phyloP scores from a whole-genome alignment of 257 asterid genomes.

The Solanum ahanhuiri region DNA sequence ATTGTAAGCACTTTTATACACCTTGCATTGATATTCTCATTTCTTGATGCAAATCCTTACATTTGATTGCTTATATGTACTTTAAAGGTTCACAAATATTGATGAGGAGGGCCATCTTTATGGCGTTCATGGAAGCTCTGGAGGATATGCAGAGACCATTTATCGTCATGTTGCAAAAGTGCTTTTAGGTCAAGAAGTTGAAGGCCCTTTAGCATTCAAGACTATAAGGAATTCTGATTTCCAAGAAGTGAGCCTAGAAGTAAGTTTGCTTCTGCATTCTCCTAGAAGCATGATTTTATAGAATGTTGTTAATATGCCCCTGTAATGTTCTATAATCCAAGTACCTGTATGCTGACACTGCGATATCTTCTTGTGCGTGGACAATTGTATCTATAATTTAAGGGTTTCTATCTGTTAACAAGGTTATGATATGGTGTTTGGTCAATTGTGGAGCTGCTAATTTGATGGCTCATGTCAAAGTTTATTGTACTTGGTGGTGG shows the following conservation, averaged over 20 bases:
- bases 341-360: background rate
- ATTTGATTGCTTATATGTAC: constrained; percentile 2
- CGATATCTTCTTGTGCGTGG: background rate
- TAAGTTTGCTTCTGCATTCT: constrained; percentile 24
- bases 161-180: constrained; percentile 68
- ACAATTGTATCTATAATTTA: background rate
- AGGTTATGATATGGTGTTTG: background rate
- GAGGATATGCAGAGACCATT: constrained; percentile 90
- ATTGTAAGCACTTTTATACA: constrained; percentile 37
- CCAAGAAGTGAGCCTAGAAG: constrained; percentile 79
- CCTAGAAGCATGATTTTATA: background rate
- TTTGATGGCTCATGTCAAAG: background rate
- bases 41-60: background rate
- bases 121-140: constrained; percentile 87
- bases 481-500: background rate
- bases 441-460: background rate
- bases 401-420: background rate
- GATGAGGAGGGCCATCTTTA: constrained; percentile 58
- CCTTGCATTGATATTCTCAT: background rate
- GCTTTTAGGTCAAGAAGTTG: constrained; percentile 52
- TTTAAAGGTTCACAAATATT: constrained; percentile 58
- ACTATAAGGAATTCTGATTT: constrained; percentile 77
- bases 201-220: constrained; percentile 68
- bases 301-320: background rate
- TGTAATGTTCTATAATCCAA: background rate